Base-by-base conservation (phyloP, 495 filamentous ascomycete species). In the Xylaria scruposa region DNA sequence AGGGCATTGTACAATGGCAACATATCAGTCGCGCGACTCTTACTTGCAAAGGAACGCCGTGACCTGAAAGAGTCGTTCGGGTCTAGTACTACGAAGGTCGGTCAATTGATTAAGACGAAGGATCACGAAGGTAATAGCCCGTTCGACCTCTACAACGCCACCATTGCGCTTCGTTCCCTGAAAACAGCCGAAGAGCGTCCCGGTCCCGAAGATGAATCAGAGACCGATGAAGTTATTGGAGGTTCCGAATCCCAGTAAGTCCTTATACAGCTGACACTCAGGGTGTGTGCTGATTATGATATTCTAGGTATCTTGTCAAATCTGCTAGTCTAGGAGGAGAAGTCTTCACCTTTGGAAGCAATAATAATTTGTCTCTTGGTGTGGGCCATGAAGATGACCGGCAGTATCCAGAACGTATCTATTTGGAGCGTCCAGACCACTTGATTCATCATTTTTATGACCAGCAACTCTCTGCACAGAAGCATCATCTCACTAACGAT, bases 111-210 rank as follows among this genome's bases (percentile, higher is more conserved):
- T 74, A 97, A 97, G 82, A 91, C 96, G 64, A 99, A 99, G 79
- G 96, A 99, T 75, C 90, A 91, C 59, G 95, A 97, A 79, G 97
- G 97, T 21, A 92, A 95, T 74, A 97, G 94, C 69, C 95, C 96
- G 0, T 97, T 97, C 71, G 95, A 98, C 78, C 84, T 98, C 19
- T 97, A 96, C 74, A 91, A 91, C 59, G 88, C 91, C 29, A 95
- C 94, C 15, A 94, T 97, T 66, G 89, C 89, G 58, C 87, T 91
- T 59, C 83, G 85, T 6, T 76, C 77, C n/a, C 65, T 87, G 49
- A 80, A 82, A 46, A 76, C 75, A 26, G 72, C 69, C 10, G 72
- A 74, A 26, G 76, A 79, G 15, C 66, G 74, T 1, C 64, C 65
- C 4, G 60, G 67, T 51, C 75, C 74, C 31, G 76, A 78, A 42